These are phyloP conservation scores for Penicillium sp. DNA, from an alignment of 2,329 filamentous ascomycete species.

Conservation along the genomic window DNA sequence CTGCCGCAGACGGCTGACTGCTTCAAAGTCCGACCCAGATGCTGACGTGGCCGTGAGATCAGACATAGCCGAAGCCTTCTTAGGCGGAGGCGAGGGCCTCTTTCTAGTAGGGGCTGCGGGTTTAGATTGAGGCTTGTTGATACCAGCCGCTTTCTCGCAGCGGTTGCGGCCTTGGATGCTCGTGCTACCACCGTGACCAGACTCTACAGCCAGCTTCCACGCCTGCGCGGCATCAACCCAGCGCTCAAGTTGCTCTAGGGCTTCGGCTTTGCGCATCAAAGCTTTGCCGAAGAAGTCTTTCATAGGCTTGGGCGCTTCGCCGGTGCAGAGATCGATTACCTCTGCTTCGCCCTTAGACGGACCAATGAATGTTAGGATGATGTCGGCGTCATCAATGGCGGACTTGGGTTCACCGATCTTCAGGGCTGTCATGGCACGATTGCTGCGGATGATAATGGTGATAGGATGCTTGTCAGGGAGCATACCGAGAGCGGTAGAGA, in stretches of 20 bases:
- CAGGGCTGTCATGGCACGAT: conserved; percentile 82
- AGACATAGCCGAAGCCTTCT: conserved; percentile 33
- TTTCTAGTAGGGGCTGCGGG: conserved; percentile 48
- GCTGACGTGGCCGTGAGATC: conserved; percentile 43
- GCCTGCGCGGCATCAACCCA: conserved; percentile 79
- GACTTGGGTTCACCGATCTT: conserved; percentile 91
- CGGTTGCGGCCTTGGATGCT: conserved; percentile 82
- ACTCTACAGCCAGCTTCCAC: conserved; percentile 81
- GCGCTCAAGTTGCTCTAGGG: conserved; percentile 89
- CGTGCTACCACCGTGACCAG: conserved; percentile 77
- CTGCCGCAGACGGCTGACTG: conserved; percentile 75
- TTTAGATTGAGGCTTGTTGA: conserved; percentile 51
- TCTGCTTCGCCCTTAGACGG: conserved; percentile 75
- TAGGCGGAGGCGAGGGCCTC: conserved; percentile 45
- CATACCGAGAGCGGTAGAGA: conserved; percentile 70
- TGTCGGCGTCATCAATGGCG: conserved; percentile 80
- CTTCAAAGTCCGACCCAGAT: conserved; percentile 59
- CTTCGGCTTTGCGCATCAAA: conserved; percentile 90
- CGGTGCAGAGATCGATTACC: conserved; percentile 65
- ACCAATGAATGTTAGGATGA: conserved; percentile 76
- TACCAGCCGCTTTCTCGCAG: conserved; percentile 83
- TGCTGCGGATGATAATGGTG: conserved; percentile 83
- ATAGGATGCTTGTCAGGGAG: conserved; percentile 79
- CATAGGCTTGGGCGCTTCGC: conserved; percentile 76
- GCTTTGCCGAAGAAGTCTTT: conserved; percentile 91